Evolutionary conservation across 768 basidiomycete genomes (phyloP).

Genomic region (Trametes cingulata): DNA sequence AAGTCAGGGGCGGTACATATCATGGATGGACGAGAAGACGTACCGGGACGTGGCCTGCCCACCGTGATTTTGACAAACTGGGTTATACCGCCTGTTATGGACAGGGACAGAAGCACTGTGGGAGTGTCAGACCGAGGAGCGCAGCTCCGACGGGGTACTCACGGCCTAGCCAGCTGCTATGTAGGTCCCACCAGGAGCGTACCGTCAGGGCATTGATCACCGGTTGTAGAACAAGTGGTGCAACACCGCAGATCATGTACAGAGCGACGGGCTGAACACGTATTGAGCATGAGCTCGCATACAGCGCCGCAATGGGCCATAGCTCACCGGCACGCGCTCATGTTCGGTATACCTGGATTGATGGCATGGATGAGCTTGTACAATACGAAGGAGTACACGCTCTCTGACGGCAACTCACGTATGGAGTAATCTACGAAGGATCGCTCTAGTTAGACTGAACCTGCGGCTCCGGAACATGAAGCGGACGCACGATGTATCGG

Average conservation of each 20-base stretch:
- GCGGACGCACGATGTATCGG: constrained; percentile 67
- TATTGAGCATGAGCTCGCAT: background rate
- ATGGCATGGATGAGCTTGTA: background rate
- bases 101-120: constrained; percentile 69
- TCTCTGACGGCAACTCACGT: constrained; percentile 33
- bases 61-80: constrained; percentile 86
- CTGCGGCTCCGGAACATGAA: background rate
- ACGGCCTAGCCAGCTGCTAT: constrained; percentile 61
- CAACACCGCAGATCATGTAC: constrained; percentile 48
- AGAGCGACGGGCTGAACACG: constrained; percentile 21
- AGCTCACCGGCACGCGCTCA: constrained; percentile 75
- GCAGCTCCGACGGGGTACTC: constrained; percentile 15
- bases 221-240: constrained; percentile 71
- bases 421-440: constrained; percentile 33
- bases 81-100: constrained; percentile 79
- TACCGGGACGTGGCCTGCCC: constrained; percentile 87
- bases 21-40: background rate
- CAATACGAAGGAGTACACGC: background rate
- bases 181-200: constrained; percentile 88
- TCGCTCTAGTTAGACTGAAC: too few relatives aligned
- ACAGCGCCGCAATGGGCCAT: background rate
- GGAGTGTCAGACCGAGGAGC: background rate
- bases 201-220: constrained; percentile 70
- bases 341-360: constrained; percentile 59
- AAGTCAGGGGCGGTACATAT: background rate